phyloP scores from a whole-genome alignment of 208 protist species.

The Endotrypanum monterogeii region DNA sequence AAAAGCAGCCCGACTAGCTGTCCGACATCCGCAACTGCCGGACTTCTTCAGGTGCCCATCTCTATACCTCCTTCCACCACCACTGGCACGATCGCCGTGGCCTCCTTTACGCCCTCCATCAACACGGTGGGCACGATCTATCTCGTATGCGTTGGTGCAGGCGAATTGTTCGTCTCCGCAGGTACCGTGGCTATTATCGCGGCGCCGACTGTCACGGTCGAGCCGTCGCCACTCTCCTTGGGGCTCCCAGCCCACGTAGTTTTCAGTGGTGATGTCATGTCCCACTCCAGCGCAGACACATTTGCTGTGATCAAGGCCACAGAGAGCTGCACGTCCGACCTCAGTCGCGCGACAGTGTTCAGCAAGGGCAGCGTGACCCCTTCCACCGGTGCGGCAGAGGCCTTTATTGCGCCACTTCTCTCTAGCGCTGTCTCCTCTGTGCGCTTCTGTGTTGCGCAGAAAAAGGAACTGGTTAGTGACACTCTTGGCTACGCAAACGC shows the following conservation, averaged over 20 bases:
- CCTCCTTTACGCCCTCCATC: conserved; percentile 25
- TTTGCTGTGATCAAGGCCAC: conserved; percentile 25
- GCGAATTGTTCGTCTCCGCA: conserved; percentile 22
- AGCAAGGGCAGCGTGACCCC: conserved; percentile 35
- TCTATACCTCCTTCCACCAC: neutral
- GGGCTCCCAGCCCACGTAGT: conserved; percentile 37
- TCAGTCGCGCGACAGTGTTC: conserved; percentile 9
- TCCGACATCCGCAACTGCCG: conserved; percentile 8
- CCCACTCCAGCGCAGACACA: conserved; percentile 25
- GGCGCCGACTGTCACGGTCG: conserved; percentile 22
- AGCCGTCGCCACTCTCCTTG: conserved; percentile 21
- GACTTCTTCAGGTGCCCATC: conserved; percentile 21
- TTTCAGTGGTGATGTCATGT: conserved; percentile 29
- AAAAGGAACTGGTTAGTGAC: conserved; percentile 11
- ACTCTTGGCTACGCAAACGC: conserved; percentile 50
- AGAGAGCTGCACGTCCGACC: conserved; percentile 34
- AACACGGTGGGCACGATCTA: conserved; percentile 20
- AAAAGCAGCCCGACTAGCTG: neutral
- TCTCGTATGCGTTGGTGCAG: conserved; percentile 38
- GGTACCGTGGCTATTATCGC: conserved; percentile 36
- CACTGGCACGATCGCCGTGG: conserved; percentile 18
- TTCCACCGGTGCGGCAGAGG: conserved; percentile 7
- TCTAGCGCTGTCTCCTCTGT: neutral
- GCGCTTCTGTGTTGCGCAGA: conserved; percentile 34
- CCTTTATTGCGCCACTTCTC: conserved; percentile 30